phyloP scores from a whole-genome alignment of 176 grass and related monocot genomes.

The Triticum monococcum region DNA sequence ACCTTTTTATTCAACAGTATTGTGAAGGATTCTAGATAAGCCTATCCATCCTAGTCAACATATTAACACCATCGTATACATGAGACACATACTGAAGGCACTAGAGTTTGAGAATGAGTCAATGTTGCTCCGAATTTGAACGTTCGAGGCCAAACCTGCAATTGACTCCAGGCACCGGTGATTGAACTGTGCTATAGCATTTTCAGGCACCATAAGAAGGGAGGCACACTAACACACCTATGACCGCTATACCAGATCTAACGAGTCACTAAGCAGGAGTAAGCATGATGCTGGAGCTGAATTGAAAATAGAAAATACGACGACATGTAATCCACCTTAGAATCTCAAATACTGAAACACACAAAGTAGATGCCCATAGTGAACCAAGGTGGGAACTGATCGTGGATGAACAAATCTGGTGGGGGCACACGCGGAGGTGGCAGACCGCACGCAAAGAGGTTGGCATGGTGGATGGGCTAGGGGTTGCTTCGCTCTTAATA shows the following conservation, averaged over 20 bases:
- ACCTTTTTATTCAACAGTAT: neutral
- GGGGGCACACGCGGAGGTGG: neutral
- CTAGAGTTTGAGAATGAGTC: neutral
- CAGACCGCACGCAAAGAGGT: neutral
- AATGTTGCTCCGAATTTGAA: neutral
- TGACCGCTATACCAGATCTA: neutral
- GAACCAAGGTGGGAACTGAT: neutral
- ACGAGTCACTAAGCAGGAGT: neutral
- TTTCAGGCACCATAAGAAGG: neutral
- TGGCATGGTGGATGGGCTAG: neutral
- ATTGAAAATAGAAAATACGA: neutral
- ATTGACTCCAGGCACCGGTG: neutral
- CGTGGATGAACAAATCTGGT: neutral
- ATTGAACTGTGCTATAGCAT: neutral
- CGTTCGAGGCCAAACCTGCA: neutral
- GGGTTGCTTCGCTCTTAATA: neutral
- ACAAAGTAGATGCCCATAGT: neutral
- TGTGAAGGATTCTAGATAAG: neutral
- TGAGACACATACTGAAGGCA: neutral
- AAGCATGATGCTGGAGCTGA: too few relatives aligned
- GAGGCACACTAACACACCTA: neutral
- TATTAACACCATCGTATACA: neutral
- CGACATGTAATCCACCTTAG: neutral
- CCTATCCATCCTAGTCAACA: neutral
- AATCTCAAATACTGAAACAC: neutral